Percentiles rank a stretch among this genome's conserved stretches.
These are phyloP conservation scores for Eucalyptus dawsonii DNA, from an alignment of 345 rosid genomes.

Conservation along the genomic window DNA sequence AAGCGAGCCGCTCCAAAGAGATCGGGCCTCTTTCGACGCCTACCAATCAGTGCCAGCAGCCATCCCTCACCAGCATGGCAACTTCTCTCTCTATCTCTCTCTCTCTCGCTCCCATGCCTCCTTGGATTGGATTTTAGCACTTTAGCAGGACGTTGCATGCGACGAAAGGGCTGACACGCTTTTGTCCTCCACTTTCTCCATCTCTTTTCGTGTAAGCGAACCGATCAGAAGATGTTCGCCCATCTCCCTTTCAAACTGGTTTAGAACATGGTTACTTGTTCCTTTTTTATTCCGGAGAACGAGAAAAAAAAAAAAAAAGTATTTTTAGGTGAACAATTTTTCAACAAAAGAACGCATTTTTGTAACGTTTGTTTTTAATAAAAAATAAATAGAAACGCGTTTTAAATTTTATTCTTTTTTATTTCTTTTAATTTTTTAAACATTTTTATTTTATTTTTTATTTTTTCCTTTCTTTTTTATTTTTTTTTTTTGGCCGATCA, in stretches of 20 bases:
- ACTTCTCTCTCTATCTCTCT: not conserved
- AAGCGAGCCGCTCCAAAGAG: not conserved
- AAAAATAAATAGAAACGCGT: too few species aligned
- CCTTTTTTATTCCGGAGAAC: too few species aligned
- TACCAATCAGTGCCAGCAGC: not conserved
- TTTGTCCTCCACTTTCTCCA: not conserved
- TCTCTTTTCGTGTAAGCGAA: not conserved
- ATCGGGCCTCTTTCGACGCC: not conserved
- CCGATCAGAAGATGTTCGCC: not conserved
- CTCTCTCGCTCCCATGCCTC: not conserved
- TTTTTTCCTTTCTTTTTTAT: too few species aligned
- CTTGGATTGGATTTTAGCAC: not conserved
- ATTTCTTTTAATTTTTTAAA: too few species aligned
- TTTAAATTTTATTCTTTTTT: too few species aligned
- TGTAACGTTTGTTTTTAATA: too few species aligned
- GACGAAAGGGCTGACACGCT: not conserved
- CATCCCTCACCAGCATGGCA: not conserved
- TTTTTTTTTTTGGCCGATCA: too few species aligned
- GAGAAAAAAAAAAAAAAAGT: too few species aligned
- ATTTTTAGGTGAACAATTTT: too few species aligned
- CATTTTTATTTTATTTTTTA: too few species aligned
- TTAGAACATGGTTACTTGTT: not conserved
- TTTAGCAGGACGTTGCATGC: not conserved
- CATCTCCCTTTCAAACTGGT: not conserved
- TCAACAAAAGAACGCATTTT: too few species aligned